Base-by-base conservation (phyloP, 345 rosid species). In the Murraya paniculata region DNA sequence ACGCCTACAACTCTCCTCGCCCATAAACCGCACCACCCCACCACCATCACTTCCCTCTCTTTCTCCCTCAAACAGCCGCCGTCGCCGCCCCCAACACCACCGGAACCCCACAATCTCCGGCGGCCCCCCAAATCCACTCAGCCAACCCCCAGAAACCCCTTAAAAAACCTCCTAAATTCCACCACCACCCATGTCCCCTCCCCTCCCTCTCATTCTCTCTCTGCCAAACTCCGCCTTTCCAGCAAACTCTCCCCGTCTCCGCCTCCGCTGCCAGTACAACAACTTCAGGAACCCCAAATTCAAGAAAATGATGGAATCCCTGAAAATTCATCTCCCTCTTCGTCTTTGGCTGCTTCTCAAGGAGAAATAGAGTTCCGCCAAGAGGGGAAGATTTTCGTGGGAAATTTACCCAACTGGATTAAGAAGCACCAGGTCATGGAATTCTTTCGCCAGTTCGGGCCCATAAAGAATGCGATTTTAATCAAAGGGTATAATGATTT, bases 241-340 rank as follows among this genome's bases (percentile, higher is more conserved):
- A 92, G 93, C 85, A 91, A 89, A 75, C 91, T 93, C 39, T 82
- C 88, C 45, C 96, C 96, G 7, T 93, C 94, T 27, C 93, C 93
- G 0, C 82, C 84, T 0, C 81, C 74, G 0, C 65, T 85, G 22
- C 82, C 77, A 60, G 31, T 1, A 70, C 81, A 65, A 45, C 66
- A 59, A 67, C 60, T 70, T 59, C 79, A 71, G 4, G 71, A 76
- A 55, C 35, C 35, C 35, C 35, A 33, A 33, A 33, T 33, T 33
- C 35, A 33, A 33, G 35, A 33, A 33, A 4, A 33, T 33, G 64
- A 72, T 19, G 85, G 79, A 79, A 58, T 78, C 21, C 80, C 68
- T 19, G 84, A 71, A 18, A 72, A 64, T 19, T 30, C 68, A 4
- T 62, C 36, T 16, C 24, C 62, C 1, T n/a, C 62, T 59, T 62